Evolutionary conservation across 768 basidiomycete genomes (phyloP).

Genomic region (Leccinum longicurvipes): DNA sequence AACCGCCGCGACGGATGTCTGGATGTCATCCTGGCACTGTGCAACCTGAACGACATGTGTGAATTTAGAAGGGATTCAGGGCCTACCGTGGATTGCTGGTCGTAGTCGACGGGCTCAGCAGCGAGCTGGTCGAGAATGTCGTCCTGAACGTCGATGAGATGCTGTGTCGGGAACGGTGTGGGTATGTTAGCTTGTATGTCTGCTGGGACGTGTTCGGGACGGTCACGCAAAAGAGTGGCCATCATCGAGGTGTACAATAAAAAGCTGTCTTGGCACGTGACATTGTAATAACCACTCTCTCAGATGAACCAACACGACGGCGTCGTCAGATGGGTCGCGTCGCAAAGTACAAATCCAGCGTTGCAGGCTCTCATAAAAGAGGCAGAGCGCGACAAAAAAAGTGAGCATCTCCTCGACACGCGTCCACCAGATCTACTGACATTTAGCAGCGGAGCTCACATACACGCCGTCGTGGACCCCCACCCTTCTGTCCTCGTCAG

Average conservation of each 20-base stretch:
- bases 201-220: background rate
- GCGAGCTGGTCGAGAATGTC: constrained; percentile 23
- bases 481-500: background rate
- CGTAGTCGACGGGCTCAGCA: constrained; percentile 19
- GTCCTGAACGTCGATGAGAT: constrained; percentile 8
- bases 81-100: too few relatives aligned
- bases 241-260: too few relatives aligned
- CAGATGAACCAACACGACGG: constrained; percentile 14
- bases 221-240: constrained; percentile 28
- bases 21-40: constrained; percentile 50
- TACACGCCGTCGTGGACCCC: background rate
- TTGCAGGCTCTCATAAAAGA: constrained; percentile 25
- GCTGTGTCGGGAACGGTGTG: constrained; percentile 21
- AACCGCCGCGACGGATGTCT: constrained; percentile 71
- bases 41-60: background rate
- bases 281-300: background rate
- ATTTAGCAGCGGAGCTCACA: background rate
- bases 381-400: constrained; percentile 24
- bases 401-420: constrained; percentile 10
- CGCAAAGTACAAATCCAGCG: constrained; percentile 22
- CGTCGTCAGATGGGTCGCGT: constrained; percentile 26
- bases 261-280: background rate
- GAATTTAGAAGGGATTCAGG: background rate
- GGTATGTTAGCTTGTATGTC: constrained; percentile 15
- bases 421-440: background rate